phyloP scores from a whole-genome alignment of 257 asterid genomes.

The Solanum acaule region DNA sequence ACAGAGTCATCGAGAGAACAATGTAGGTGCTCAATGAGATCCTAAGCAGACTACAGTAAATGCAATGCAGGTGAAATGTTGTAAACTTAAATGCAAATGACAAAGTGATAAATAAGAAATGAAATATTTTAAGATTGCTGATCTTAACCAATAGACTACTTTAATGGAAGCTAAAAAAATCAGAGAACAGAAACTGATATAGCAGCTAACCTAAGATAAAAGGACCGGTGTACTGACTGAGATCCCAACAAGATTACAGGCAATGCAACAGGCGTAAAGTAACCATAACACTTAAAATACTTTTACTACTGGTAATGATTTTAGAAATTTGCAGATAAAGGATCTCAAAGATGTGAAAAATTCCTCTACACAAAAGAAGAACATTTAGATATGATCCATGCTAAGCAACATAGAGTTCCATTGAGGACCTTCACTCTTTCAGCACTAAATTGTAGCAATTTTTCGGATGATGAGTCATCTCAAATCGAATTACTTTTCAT shows the following conservation, averaged over 20 bases:
- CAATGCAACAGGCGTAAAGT: background rate
- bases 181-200: background rate
- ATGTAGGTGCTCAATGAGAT: background rate
- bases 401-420: background rate
- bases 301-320: background rate
- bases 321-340: background rate
- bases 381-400: background rate
- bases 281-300: background rate
- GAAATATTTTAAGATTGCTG: background rate
- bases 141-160: background rate
- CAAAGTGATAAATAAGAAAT: background rate
- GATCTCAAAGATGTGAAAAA: background rate
- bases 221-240: background rate
- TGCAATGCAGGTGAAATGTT: background rate
- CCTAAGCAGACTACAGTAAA: background rate
- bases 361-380: background rate
- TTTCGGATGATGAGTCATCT: background rate
- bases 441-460: background rate
- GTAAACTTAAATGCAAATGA: background rate
- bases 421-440: background rate
- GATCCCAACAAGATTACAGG: background rate
- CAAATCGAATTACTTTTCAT: background rate
- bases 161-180: background rate
- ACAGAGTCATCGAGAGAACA: background rate
- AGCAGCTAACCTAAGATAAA: background rate